Conservation (phyloP, 306 rosid genomes). For the Pachyrhizus erosus region DNA sequence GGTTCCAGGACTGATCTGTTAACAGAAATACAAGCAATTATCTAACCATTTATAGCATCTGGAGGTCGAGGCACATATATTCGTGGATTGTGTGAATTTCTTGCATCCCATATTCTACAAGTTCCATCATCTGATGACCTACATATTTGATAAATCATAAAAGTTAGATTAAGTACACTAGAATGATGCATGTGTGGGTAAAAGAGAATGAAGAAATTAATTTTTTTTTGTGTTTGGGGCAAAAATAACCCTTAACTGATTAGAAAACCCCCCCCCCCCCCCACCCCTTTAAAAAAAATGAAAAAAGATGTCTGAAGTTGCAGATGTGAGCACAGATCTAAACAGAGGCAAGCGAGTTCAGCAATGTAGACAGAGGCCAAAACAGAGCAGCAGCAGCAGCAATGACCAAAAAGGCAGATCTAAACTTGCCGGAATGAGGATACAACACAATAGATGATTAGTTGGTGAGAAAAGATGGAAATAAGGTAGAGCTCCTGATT, state of each 20-base stretch:
- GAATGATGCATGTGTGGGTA: background rate
- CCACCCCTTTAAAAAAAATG: background rate
- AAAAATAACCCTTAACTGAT: conserved; percentile 5
- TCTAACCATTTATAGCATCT: conserved; percentile 72
- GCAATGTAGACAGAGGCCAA: background rate
- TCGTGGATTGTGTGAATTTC: conserved; percentile 70
- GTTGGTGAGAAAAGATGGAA: background rate
- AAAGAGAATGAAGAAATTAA: conserved; percentile 22
- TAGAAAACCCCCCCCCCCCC: background rate
- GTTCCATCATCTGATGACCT: conserved; percentile 97
- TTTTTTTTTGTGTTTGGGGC: conserved; percentile 13
- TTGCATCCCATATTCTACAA: conserved; percentile 94
- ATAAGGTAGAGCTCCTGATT: background rate
- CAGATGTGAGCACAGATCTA: background rate
- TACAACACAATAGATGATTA: background rate
- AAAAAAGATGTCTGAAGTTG: background rate
- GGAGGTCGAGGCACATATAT: conserved; percentile 74
- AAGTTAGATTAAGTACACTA: conserved; percentile 27
- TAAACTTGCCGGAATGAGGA: background rate
- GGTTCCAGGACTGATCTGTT: conserved; percentile 39
- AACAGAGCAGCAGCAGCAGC: background rate
- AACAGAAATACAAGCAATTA: conserved; percentile 41
- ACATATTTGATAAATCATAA: conserved; percentile 33
- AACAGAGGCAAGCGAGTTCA: background rate
- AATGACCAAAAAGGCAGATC: background rate